These are phyloP conservation scores for Cadophora gregata DNA, from an alignment of 2,329 filamentous ascomycete species.

Conservation along the genomic window DNA sequence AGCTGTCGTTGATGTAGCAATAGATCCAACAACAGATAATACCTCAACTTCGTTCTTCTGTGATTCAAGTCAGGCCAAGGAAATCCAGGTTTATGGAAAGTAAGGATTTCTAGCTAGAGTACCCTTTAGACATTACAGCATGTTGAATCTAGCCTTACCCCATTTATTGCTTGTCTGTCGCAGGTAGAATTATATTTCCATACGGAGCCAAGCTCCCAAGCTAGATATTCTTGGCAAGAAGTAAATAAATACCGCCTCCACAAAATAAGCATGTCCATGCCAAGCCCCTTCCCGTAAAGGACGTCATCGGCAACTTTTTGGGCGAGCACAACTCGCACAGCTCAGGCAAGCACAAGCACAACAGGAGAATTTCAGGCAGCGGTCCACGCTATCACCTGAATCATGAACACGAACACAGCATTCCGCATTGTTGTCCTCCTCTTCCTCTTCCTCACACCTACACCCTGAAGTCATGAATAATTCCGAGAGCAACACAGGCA, in stretches of 20 bases:
- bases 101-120: background rate
- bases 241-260: conserved; percentile 5
- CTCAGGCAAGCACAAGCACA: conserved; percentile 9
- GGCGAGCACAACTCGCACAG: conserved; percentile 14
- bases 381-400: conserved; percentile 1
- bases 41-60: background rate
- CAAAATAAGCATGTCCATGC: conserved; percentile 5
- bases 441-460: background rate
- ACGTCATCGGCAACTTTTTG: conserved; percentile 14
- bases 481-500: background rate
- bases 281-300: conserved; percentile 5
- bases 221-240: background rate
- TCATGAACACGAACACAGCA: conserved; percentile 8
- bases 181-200: too few species aligned
- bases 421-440: background rate
- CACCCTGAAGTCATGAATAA: conserved; percentile 6
- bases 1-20: background rate
- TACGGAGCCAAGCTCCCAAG: background rate
- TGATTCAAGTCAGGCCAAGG: background rate
- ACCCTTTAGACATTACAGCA: background rate
- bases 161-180: background rate
- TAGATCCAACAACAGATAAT: background rate
- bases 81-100: background rate
- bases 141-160: background rate
- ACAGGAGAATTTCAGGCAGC: conserved; percentile 8